These are phyloP conservation scores for Ephemerocybe angulata DNA, from an alignment of 768 basidiomycete genomes.

Conservation along the genomic window DNA sequence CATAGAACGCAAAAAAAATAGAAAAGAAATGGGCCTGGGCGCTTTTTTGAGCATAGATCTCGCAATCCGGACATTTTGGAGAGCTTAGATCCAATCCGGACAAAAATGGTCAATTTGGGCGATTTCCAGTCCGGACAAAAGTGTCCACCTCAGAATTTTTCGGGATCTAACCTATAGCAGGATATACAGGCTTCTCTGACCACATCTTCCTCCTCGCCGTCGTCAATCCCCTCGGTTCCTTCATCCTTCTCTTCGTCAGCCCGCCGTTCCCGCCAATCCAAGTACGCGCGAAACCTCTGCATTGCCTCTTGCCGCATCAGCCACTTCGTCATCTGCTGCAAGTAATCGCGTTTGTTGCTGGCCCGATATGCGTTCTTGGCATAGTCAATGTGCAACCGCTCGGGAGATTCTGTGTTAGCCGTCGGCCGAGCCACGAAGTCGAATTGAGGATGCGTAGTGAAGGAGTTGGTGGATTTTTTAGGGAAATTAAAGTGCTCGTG, in stretches of 20 bases:
- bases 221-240: not conserved
- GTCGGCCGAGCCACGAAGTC: slow-evolving; percentile 24
- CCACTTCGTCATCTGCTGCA: slow-evolving; percentile 38
- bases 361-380: slow-evolving; percentile 33
- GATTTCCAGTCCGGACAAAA: no score
- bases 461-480: slow-evolving; percentile 30
- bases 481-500: slow-evolving; percentile 36
- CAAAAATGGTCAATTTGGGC: no score
- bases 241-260: not conserved
- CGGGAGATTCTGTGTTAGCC: slow-evolving; percentile 33
- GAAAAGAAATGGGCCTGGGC: no score
- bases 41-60: no score
- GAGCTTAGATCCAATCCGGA: no score
- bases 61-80: no score
- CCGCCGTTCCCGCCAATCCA: slow-evolving; percentile 27
- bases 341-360: slow-evolving; percentile 26
- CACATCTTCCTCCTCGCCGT: not conserved
- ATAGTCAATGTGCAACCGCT: slow-evolving; percentile 42
- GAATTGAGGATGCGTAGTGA: slow-evolving; percentile 31
- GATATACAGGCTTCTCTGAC: no score
- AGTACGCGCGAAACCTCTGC: slow-evolving; percentile 6
- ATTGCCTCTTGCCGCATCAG: slow-evolving; percentile 34
- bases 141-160: no score
- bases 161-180: no score
- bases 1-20: no score